Base-by-base conservation (phyloP, 2,329 filamentous ascomycete species). In the Trichoderma atroviride region DNA sequence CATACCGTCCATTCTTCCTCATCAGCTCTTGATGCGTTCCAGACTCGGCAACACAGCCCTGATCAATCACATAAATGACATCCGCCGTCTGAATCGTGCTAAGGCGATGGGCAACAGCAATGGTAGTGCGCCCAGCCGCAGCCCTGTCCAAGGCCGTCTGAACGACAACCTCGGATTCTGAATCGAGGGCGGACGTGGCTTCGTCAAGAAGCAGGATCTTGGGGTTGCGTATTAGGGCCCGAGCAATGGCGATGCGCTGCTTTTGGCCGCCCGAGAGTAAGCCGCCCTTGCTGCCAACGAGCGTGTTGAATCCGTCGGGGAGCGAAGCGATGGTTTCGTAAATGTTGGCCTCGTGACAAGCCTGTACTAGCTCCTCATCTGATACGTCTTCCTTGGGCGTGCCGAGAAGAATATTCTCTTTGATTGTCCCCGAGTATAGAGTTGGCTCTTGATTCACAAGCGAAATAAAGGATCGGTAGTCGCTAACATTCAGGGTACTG, bases 371-470 rank as follows among this genome's bases (percentile, higher is more conserved):
- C 1, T 87, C 86, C 69, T 90, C 88, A 70, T 97, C 93, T 0
- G 88, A 80, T 0, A 96, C 86, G 33, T 89, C 84, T 6, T 91
- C 87, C 14, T 85, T 82, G 9, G 91, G 83, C 50, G 89, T 88
- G 13, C 94, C 93, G 2, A 98, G 87, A 5, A 97, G 81, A 71
- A 98, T 93, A 78, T 98, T 98, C 40, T 98, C 94, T 73, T 87
- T 88, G 75, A 99, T 93, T 0, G 91, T 94, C 55, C 95, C 96
- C 79, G 97, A 94, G 81, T 97, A 99, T 0, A 99, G 83, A 0
- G 95, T 97, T 0, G 96, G 95, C 78, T 98, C 96, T 78, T 98
- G 96, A 40, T 91, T 94, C 16, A 99, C 95, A 11, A 99, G 89
- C 0, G 95, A 91, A 72, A 98, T 87, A 78, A 90, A 88, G 22